Evolutionary conservation across 345 rosid genomes (phyloP).

Genomic region (Kernera saxatilis): DNA sequence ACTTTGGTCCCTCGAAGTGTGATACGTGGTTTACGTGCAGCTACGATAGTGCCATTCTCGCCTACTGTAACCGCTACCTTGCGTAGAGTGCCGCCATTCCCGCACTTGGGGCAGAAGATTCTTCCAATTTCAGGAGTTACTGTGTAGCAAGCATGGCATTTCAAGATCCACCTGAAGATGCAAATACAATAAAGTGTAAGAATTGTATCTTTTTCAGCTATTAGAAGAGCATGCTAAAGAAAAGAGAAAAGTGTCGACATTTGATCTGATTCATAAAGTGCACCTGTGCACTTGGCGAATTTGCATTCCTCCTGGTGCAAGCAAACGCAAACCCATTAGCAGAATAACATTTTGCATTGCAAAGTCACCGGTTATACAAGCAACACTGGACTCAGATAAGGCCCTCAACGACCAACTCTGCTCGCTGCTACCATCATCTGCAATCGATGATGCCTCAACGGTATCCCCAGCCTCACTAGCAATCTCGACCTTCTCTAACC

Average conservation of each 20-base stretch:
- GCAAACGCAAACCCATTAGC: conserved; percentile 89
- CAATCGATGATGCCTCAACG: conserved; percentile 40
- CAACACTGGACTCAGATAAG: conserved; percentile 87
- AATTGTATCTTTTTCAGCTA: not conserved
- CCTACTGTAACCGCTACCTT: conserved; percentile 81
- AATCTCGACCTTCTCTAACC: conserved; percentile 39
- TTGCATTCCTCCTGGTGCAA: conserved; percentile 92
- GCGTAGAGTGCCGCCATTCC: conserved; percentile 89
- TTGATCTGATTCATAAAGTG: not conserved
- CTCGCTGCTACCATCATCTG: conserved; percentile 73
- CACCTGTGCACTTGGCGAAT: conserved; percentile 89
- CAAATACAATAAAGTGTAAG: conserved; percentile 9
- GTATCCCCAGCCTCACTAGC: conserved; percentile 52
- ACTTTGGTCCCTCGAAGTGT: conserved; percentile 83
- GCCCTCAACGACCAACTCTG: conserved; percentile 86
- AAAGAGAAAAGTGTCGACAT: not conserved
- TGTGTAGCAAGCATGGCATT: conserved; percentile 93
- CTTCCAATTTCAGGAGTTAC: conserved; percentile 81
- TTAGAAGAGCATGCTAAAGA: not conserved
- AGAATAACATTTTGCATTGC: conserved; percentile 97
- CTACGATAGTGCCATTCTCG: conserved; percentile 65
- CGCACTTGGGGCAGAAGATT: conserved; percentile 89
- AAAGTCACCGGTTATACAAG: conserved; percentile 86
- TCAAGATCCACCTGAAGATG: conserved; percentile 75
- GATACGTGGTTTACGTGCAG: conserved; percentile 62